Conservation (phyloP, 2,329 filamentous ascomycete species). For the Myrmaecium sp. region DNA sequence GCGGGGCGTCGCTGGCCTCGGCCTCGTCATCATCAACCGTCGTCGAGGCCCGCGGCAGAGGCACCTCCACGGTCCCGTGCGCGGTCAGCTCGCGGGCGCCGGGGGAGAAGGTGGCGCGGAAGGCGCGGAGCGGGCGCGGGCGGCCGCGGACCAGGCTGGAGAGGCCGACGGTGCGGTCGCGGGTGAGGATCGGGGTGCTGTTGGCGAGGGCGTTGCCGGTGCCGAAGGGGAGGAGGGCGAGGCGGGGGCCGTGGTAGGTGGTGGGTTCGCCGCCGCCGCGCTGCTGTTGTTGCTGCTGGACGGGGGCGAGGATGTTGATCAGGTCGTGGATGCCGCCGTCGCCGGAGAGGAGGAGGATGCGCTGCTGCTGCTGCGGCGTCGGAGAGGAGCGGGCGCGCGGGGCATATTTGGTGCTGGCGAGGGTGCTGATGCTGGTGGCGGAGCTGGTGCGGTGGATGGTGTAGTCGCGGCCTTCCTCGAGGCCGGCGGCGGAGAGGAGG, state of each 20-base stretch:
- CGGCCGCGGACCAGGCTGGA: slow-evolving; percentile 18
- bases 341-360: slow-evolving; percentile 65
- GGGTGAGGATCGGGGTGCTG: slow-evolving; percentile 21
- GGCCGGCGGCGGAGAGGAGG: slow-evolving; percentile 25
- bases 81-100: slow-evolving; percentile 25
- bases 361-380: slow-evolving; percentile 21
- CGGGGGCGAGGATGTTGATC: slow-evolving; percentile 44
- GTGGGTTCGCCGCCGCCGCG: no score
- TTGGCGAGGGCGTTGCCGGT: slow-evolving; percentile 33
- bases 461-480: slow-evolving; percentile 24
- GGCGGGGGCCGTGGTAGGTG: slow-evolving; percentile 32
- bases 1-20: slow-evolving; percentile 12
- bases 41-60: slow-evolving; percentile 9
- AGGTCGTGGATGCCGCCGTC: slow-evolving; percentile 78
- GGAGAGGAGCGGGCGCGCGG: no score
- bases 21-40: slow-evolving; percentile 12
- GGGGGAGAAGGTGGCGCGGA: slow-evolving; percentile 27
- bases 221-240: slow-evolving; percentile 37
- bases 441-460: slow-evolving; percentile 46
- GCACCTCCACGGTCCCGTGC: slow-evolving; percentile 26
- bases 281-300: slow-evolving; percentile 1
- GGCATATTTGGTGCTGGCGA: slow-evolving; percentile 36
- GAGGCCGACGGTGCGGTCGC: slow-evolving; percentile 25
- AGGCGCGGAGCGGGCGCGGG: slow-evolving; percentile 23
- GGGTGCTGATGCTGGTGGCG: slow-evolving; percentile 44